These are phyloP conservation scores for Colletotrichum spinosum DNA, from an alignment of 2,329 filamentous ascomycete species.

Conservation along the genomic window DNA sequence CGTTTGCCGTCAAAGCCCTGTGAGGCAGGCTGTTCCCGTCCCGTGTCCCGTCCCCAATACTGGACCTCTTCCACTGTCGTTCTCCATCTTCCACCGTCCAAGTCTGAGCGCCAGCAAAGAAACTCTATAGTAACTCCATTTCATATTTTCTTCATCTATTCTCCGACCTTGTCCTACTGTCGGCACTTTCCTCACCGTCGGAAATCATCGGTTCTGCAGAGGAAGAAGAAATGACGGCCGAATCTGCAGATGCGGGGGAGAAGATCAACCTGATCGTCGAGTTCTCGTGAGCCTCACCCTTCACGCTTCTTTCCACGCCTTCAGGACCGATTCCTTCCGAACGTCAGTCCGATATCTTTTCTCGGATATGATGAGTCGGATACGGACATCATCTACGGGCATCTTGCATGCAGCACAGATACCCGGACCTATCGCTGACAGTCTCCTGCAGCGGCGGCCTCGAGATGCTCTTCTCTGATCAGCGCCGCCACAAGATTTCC, in stretches of 20 bases:
- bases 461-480: slow-evolving; percentile 91
- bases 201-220: background rate
- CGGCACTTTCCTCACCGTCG: slow-evolving; percentile 11
- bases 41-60: slow-evolving; percentile 8
- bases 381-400: slow-evolving; percentile 7
- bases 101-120: slow-evolving; percentile 18
- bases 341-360: background rate
- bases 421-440: slow-evolving; percentile 24
- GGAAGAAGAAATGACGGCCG: slow-evolving; percentile 31
- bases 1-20: slow-evolving; percentile 1
- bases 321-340: slow-evolving; percentile 1
- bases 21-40: background rate
- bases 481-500: slow-evolving; percentile 77
- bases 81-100: slow-evolving; percentile 26
- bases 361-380: slow-evolving; percentile 8
- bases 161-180: slow-evolving; percentile 25
- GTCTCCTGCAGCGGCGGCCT: slow-evolving; percentile 78
- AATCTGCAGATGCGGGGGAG: slow-evolving; percentile 38
- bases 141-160: slow-evolving; percentile 33
- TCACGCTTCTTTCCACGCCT: slow-evolving; percentile 10
- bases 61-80: slow-evolving; percentile 5
- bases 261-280: slow-evolving; percentile 75
- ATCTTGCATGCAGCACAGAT: slow-evolving; percentile 17
- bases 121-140: slow-evolving; percentile 31
- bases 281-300: slow-evolving; percentile 64